These are phyloP conservation scores for Sphenostylis stenocarpa DNA, from an alignment of 306 rosid genomes.

Conservation along the genomic window DNA sequence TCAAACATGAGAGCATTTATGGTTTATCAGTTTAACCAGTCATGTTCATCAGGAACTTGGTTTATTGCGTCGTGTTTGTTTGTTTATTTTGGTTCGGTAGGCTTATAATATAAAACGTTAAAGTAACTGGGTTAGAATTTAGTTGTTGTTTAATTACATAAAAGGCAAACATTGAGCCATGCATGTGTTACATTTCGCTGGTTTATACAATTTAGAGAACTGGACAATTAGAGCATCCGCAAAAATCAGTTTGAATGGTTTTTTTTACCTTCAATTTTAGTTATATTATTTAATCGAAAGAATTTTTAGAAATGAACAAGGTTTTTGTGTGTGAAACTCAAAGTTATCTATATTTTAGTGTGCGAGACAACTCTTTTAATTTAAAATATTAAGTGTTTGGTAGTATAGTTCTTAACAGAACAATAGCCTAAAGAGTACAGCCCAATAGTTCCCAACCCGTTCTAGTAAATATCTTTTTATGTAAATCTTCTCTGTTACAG, in stretches of 20 bases:
- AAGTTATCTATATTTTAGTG: not conserved
- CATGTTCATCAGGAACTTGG: not conserved
- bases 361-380: not conserved
- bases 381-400: not conserved
- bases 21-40: conserved; percentile 21
- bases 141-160: not conserved
- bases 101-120: not conserved
- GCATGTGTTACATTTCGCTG: not conserved
- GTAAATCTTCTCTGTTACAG: too few relatives aligned
- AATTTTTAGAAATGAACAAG: not conserved
- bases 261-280: not conserved
- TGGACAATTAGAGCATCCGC: not conserved
- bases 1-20: not conserved
- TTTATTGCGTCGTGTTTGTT: not conserved
- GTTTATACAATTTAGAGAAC: not conserved
- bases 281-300: not conserved
- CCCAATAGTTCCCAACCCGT: too few relatives aligned
- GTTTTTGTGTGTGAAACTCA: not conserved
- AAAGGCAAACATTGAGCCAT: not conserved
- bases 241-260: not conserved
- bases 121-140: not conserved
- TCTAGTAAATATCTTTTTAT: too few relatives aligned
- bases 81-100: not conserved
- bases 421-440: too few relatives aligned
- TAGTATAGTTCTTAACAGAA: not conserved